A percentile compares a stretch with the other conserved stretches of the same genome.
phyloP scores from a whole-genome alignment of 2,329 filamentous ascomycete species.

The Rhynchosporium agropyri region DNA sequence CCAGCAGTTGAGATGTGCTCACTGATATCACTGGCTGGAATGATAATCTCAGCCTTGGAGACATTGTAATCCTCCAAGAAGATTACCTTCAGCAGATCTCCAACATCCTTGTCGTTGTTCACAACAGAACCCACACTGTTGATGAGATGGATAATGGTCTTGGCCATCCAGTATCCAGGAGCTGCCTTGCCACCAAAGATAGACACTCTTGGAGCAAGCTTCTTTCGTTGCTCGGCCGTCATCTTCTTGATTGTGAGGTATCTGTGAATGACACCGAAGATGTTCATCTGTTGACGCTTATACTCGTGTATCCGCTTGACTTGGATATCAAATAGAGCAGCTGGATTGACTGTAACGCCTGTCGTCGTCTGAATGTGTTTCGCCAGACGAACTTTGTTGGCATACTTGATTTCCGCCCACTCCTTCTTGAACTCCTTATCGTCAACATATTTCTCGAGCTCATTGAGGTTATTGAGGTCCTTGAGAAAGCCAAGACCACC shows the following conservation, averaged over 20 bases:
- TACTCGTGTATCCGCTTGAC: slow-evolving; percentile 99
- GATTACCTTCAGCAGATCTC: slow-evolving; percentile 93
- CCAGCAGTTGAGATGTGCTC: slow-evolving; percentile 99
- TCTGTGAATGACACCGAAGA: slow-evolving; percentile 95
- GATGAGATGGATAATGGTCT: slow-evolving; percentile 96
- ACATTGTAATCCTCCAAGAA: slow-evolving; percentile 99
- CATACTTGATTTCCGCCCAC: slow-evolving; percentile 95
- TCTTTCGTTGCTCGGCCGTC: slow-evolving; percentile 81
- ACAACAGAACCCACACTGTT: slow-evolving; percentile 89
- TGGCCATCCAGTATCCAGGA: slow-evolving; percentile 99
- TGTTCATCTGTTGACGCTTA: slow-evolving; percentile 98
- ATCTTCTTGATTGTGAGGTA: slow-evolving; percentile 89
- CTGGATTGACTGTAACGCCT: slow-evolving; percentile 81
- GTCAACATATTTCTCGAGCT: slow-evolving; percentile 80
- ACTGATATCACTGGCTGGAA: slow-evolving; percentile 91
- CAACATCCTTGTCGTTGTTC: slow-evolving; percentile 89
- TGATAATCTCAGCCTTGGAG: slow-evolving; percentile 97
- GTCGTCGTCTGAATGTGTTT: slow-evolving; percentile 86
- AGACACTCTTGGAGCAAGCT: slow-evolving; percentile 82
- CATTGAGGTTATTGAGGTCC: slow-evolving; percentile 83
- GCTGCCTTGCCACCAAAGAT: slow-evolving; percentile 98
- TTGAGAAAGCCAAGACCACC: slow-evolving; percentile 81
- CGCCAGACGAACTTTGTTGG: slow-evolving; percentile 91
- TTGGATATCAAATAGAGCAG: slow-evolving; percentile 91
- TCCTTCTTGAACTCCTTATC: slow-evolving; percentile 91